phyloP scores from a whole-genome alignment of 1,284 basidiomycete genomes.

The Boletus semigastroideus region DNA sequence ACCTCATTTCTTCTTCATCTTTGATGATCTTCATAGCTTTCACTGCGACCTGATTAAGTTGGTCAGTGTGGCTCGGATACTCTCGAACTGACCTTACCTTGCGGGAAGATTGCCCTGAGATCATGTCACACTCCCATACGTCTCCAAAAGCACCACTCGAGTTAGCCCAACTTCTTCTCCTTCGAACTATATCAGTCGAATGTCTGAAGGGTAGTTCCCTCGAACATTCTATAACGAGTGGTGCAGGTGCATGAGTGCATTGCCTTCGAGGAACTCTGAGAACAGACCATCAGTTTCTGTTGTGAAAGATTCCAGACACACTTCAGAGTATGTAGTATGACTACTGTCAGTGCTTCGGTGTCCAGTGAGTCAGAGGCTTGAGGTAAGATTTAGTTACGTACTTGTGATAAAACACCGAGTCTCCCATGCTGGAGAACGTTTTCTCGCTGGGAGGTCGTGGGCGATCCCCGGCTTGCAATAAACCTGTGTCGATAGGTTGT shows the following conservation, averaged over 20 bases:
- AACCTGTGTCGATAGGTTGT: slow-evolving; percentile 1
- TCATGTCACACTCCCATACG: slow-evolving; percentile 29
- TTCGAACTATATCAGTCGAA: slow-evolving; percentile 8
- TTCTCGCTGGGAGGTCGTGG: slow-evolving; percentile 13
- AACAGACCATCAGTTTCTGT: slow-evolving; percentile 18
- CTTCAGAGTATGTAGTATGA: slow-evolving; percentile 14
- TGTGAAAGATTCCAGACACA: slow-evolving; percentile 1
- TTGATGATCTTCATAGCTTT: slow-evolving; percentile 16
- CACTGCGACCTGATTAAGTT: slow-evolving; percentile 22
- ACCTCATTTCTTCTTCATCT: not conserved
- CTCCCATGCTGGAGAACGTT: slow-evolving; percentile 3
- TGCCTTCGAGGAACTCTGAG: not conserved
- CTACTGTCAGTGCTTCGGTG: slow-evolving; percentile 6
- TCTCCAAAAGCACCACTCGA: slow-evolving; percentile 22
- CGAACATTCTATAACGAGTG: slow-evolving; percentile 9
- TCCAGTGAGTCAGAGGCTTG: slow-evolving; percentile 4
- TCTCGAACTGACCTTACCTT: slow-evolving; percentile 5
- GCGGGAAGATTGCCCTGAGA: slow-evolving; percentile 1
- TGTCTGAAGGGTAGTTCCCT: slow-evolving; percentile 12
- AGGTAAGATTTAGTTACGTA: not conserved
- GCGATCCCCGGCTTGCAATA: not conserved
- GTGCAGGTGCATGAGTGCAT: not conserved
- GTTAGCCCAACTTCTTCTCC: slow-evolving; percentile 12
- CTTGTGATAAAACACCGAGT: slow-evolving; percentile 12
- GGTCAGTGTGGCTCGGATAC: not conserved